Evolutionary conservation across 495 filamentous ascomycete species (phyloP).

Genomic region (Cercophora scortea): DNA sequence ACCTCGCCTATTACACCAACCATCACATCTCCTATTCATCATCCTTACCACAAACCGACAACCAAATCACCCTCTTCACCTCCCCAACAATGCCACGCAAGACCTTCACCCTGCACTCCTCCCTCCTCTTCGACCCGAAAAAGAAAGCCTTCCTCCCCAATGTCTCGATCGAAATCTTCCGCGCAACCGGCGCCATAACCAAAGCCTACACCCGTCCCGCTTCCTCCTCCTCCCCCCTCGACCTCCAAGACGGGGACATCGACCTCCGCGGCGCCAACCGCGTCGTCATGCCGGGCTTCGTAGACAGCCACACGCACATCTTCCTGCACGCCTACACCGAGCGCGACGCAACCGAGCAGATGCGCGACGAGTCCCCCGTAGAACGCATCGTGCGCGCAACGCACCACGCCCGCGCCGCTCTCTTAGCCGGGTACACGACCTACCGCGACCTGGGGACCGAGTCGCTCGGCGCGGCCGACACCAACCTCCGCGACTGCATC

Average conservation of each 20-base stretch:
- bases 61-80: no score
- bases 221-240: neutral
- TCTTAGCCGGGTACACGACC: constrained; percentile 49
- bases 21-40: no score
- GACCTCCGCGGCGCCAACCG: constrained; percentile 33
- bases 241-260: constrained; percentile 16
- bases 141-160: constrained; percentile 35
- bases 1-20: no score
- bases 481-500: constrained; percentile 34
- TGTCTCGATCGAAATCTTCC: constrained; percentile 31
- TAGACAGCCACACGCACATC: constrained; percentile 48
- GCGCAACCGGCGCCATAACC: constrained; percentile 34
- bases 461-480: constrained; percentile 36
- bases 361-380: constrained; percentile 42
- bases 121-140: constrained; percentile 39
- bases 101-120: constrained; percentile 36
- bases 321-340: constrained; percentile 45
- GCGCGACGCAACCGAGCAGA: constrained; percentile 33
- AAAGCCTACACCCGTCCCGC: constrained; percentile 4
- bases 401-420: constrained; percentile 39
- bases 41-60: no score
- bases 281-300: constrained; percentile 42
- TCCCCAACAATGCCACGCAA: constrained; percentile 1
- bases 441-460: constrained; percentile 49
- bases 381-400: constrained; percentile 43